These are phyloP conservation scores for Penicillium glabrum DNA, from an alignment of 2,329 filamentous ascomycete genomes.

Conservation along the genomic window DNA sequence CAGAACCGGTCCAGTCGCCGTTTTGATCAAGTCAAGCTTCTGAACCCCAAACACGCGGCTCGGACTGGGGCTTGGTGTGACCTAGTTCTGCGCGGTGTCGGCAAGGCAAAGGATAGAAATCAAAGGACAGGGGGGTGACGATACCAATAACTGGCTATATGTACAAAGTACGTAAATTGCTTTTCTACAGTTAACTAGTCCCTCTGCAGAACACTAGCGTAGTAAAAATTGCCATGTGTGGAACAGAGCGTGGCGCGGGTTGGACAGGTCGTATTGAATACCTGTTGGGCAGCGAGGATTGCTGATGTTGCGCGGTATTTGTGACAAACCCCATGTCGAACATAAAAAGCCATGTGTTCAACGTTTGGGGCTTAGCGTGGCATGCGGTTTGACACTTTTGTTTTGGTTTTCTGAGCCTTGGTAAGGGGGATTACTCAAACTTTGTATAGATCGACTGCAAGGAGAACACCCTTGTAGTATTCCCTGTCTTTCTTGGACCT, in stretches of 20 bases:
- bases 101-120: not conserved
- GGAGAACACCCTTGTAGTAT: not conserved
- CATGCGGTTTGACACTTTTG: conserved; percentile 1
- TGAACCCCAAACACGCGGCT: conserved; percentile 6
- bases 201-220: not conserved
- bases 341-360: conserved; percentile 19
- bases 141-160: not conserved
- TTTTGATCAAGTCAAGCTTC: conserved; percentile 14
- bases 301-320: not conserved
- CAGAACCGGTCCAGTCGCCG: conserved; percentile 12
- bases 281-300: not conserved
- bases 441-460: conserved; percentile 6
- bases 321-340: conserved; percentile 1
- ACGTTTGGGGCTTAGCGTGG: conserved; percentile 14
- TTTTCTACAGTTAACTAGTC: too few species aligned
- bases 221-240: conserved; percentile 4
- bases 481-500: conserved; percentile 4
- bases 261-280: conserved; percentile 5
- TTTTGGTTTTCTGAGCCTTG: not conserved
- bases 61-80: not conserved
- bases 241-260: conserved; percentile 10
- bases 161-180: too few species aligned
- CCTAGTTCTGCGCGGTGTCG: conserved; percentile 8
- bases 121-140: not conserved
- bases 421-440: not conserved